A percentile compares a stretch with the other conserved stretches of the same genome.
Evolutionary conservation across 805 yeast genomes (phyloP).

Genomic region (Cyberlindnera subsufficiens): DNA sequence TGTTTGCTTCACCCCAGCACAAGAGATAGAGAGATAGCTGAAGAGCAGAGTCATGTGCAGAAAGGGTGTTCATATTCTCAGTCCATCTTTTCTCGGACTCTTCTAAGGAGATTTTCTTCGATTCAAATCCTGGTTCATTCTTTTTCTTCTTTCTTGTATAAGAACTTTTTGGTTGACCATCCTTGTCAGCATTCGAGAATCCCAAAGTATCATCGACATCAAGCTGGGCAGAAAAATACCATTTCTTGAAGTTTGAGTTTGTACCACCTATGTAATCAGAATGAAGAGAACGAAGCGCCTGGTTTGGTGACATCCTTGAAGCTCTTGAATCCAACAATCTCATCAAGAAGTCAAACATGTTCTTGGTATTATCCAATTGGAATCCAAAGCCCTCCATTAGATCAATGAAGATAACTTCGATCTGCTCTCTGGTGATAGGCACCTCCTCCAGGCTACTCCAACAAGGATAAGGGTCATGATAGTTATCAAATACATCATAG

Average conservation of each 20-base stretch:
- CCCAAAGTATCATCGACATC: conserved; percentile 51
- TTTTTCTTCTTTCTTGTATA: conserved; percentile 4
- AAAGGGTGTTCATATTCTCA: conserved; percentile 40
- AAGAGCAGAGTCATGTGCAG: conserved; percentile 47
- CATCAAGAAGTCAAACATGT: conserved; percentile 63
- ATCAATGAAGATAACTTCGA: conserved; percentile 49
- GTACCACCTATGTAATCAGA: conserved; percentile 73
- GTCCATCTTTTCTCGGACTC: conserved; percentile 49
- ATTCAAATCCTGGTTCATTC: not conserved
- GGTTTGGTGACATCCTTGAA: conserved; percentile 50
- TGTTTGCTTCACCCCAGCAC: conserved; percentile 91
- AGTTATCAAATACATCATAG: conserved; percentile 36
- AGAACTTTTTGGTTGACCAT: conserved; percentile 20
- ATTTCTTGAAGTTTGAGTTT: conserved; percentile 61
- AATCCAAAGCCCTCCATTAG: conserved; percentile 58
- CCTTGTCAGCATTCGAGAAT: conserved; percentile 24
- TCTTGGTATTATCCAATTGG: conserved; percentile 57
- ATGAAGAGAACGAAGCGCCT: conserved; percentile 56
- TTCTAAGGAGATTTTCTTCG: conserved; percentile 22
- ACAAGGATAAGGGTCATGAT: conserved; percentile 46
- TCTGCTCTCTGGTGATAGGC: conserved; percentile 48
- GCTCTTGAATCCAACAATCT: conserved; percentile 62
- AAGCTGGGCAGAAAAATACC: conserved; percentile 74
- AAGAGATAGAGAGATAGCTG: conserved; percentile 68
- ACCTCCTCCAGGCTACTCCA: conserved; percentile 37